These are phyloP conservation scores for Nitzschia inconspicua DNA, from an alignment of 108 stramenopile genomes.

Conservation along the genomic window DNA sequence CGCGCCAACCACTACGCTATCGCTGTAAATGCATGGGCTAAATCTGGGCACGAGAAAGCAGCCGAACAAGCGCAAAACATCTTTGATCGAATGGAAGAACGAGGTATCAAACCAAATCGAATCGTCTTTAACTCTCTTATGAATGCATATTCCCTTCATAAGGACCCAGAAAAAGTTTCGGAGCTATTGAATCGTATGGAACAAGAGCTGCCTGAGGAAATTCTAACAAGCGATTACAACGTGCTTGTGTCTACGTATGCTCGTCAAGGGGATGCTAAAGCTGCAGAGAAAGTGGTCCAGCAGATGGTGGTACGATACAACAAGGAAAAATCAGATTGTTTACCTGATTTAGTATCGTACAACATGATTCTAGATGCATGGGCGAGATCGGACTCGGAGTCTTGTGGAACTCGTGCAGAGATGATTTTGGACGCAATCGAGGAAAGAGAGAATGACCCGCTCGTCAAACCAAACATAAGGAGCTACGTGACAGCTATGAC, in stretches of 20 bases:
- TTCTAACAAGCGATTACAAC: constrained; percentile 27
- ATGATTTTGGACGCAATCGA: constrained; percentile 38
- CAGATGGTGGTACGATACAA: constrained; percentile 23
- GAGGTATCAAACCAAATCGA: constrained; percentile 24
- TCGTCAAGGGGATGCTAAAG: constrained; percentile 19
- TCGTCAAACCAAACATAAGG: neutral
- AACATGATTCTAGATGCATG: constrained; percentile 49
- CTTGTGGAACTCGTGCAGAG: constrained; percentile 54
- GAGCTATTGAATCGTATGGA: constrained; percentile 23
- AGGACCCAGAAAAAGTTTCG: constrained; percentile 15
- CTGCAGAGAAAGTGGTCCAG: constrained; percentile 28
- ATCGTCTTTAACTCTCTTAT: constrained; percentile 48
- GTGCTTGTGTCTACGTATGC: constrained; percentile 32
- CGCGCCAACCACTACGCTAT: constrained; percentile 52
- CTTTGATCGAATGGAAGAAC: constrained; percentile 26
- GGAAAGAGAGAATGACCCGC: neutral
- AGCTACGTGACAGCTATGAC: constrained; percentile 16
- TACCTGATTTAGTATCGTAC: constrained; percentile 32
- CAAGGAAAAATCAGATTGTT: neutral
- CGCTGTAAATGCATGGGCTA: constrained; percentile 66
- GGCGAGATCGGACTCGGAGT: constrained; percentile 47
- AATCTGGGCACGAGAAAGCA: constrained; percentile 52
- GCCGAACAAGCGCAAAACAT: constrained; percentile 51
- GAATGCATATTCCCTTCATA: constrained; percentile 39
- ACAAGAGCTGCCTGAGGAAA: neutral